phyloP scores from a whole-genome alignment of 2,329 filamentous ascomycete species.

The Pseudogymnoascus sp. region DNA sequence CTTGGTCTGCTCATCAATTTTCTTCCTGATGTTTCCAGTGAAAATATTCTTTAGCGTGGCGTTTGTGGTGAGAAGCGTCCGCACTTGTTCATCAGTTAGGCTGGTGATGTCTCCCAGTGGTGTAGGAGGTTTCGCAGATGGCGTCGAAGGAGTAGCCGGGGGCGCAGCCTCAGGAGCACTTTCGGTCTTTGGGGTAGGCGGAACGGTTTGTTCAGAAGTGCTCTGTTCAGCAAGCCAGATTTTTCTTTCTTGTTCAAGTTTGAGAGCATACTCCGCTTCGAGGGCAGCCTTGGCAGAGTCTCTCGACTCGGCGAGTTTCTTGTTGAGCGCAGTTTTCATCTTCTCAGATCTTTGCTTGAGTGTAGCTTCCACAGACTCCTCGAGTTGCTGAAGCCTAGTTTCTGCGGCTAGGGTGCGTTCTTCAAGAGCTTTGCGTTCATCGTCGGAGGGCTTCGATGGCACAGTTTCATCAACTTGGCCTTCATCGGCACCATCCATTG shows the following conservation, averaged over 20 bases:
- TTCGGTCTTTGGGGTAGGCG: constrained; percentile 22
- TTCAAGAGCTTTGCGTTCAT: constrained; percentile 53
- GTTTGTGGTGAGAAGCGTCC: constrained; percentile 49
- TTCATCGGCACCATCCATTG: constrained; percentile 47
- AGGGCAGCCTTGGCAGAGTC: constrained; percentile 46
- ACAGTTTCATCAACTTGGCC: constrained; percentile 41
- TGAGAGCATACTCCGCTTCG: constrained; percentile 37
- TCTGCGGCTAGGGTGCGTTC: constrained; percentile 53
- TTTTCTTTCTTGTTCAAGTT: constrained; percentile 53
- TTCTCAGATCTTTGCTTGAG: constrained; percentile 59
- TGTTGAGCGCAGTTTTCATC: constrained; percentile 60
- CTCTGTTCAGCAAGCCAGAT: constrained; percentile 48
- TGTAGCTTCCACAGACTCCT: constrained; percentile 50
- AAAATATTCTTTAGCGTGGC: constrained; percentile 50
- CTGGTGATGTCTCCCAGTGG: constrained; percentile 25
- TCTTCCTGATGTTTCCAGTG: constrained; percentile 57
- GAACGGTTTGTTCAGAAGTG: constrained; percentile 19
- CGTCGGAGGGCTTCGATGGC: constrained; percentile 38
- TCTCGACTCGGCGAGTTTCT: constrained; percentile 52
- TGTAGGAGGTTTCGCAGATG: constrained; percentile 15
- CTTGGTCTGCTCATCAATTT: constrained; percentile 54
- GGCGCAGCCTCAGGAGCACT: not conserved
- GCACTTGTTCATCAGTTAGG: constrained; percentile 44
- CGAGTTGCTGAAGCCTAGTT: constrained; percentile 49
- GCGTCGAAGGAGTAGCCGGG: constrained; percentile 19